A percentile compares a stretch with the other conserved stretches of the same genome.
Conservation (phyloP, 1,139 yeast genomes). For the Diutina scorzettiae region DNA sequence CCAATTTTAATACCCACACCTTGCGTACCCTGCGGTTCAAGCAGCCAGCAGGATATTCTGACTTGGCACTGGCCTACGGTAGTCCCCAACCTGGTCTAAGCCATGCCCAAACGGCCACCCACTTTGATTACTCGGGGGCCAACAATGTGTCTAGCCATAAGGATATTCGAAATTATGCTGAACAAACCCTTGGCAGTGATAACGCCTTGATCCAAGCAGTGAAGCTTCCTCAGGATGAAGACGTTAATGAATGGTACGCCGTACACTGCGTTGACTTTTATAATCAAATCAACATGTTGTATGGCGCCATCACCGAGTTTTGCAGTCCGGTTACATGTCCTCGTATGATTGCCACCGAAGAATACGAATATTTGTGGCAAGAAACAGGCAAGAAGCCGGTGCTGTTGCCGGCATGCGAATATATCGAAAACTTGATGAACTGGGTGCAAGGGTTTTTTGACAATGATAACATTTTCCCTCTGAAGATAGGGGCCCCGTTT, state of each 20-base stretch:
- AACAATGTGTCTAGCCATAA: constrained; percentile 48
- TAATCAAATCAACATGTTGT: constrained; percentile 92
- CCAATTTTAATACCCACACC: constrained; percentile 45
- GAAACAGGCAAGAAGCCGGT: constrained; percentile 42
- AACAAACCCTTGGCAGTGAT: constrained; percentile 89
- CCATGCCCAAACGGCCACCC: constrained; percentile 7
- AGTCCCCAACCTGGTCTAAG: constrained; percentile 7
- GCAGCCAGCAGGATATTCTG: constrained; percentile 30
- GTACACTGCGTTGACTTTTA: constrained; percentile 86
- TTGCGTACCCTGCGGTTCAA: constrained; percentile 45
- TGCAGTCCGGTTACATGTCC: constrained; percentile 93
- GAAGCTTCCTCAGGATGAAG: constrained; percentile 87
- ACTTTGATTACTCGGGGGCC: constrained; percentile 11
- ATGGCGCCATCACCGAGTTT: constrained; percentile 91
- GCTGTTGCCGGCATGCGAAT: constrained; percentile 79
- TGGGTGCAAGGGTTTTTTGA: constrained; percentile 91
- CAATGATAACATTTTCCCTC: constrained; percentile 82
- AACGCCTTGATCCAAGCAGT: constrained; percentile 88
- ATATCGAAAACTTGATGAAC: constrained; percentile 82
- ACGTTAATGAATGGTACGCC: constrained; percentile 89
- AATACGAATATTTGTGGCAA: constrained; percentile 95
- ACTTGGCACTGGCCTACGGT: constrained; percentile 25
- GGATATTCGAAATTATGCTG: constrained; percentile 76
- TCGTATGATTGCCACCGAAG: constrained; percentile 93
- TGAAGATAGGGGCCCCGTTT: constrained; percentile 80